Evolutionary conservation across 139 green algal genomes (phyloP).

Genomic region (Coelastrella sp.): DNA sequence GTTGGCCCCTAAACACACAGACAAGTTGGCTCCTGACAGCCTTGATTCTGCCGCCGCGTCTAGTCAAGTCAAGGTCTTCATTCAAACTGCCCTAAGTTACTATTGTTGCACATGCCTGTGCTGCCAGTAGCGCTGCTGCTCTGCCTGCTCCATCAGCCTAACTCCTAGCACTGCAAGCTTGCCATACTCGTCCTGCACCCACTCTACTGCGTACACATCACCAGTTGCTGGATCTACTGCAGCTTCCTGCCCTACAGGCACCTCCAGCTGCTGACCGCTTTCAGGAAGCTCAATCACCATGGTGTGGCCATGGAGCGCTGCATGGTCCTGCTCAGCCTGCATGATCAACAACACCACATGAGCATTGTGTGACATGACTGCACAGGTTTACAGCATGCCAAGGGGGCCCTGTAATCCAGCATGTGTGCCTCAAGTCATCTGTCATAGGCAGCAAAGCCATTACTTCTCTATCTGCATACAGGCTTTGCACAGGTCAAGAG

Average conservation of each 20-base stretch:
- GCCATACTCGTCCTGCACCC: constrained; percentile 47
- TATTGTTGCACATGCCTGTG: constrained; percentile 8
- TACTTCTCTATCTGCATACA: too few relatives aligned
- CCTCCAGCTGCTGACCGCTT: constrained; percentile 26
- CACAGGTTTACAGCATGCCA: too few relatives aligned
- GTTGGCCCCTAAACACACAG: too few relatives aligned
- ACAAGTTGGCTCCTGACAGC: too few relatives aligned
- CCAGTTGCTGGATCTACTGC: constrained; percentile 16
- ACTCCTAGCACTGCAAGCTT: constrained; percentile 34
- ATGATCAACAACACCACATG: not conserved
- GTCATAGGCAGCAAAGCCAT: too few relatives aligned
- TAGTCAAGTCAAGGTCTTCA: too few relatives aligned
- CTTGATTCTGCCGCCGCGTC: too few relatives aligned
- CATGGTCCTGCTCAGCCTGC: constrained; percentile 36
- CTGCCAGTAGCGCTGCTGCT: constrained; percentile 36
- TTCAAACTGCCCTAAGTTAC: not conserved
- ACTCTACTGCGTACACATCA: constrained; percentile 43
- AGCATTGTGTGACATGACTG: too few relatives aligned
- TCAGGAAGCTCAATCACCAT: constrained; percentile 30
- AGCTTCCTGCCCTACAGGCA: constrained; percentile 40
- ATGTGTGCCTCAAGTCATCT: too few relatives aligned
- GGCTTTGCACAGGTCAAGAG: too few relatives aligned
- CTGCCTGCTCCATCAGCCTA: constrained; percentile 25
- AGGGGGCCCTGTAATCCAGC: too few relatives aligned
- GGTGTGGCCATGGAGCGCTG: constrained; percentile 22